Conservation (phyloP, 2,329 filamentous ascomycete genomes). For the Allantophomopsis lycopodina region DNA sequence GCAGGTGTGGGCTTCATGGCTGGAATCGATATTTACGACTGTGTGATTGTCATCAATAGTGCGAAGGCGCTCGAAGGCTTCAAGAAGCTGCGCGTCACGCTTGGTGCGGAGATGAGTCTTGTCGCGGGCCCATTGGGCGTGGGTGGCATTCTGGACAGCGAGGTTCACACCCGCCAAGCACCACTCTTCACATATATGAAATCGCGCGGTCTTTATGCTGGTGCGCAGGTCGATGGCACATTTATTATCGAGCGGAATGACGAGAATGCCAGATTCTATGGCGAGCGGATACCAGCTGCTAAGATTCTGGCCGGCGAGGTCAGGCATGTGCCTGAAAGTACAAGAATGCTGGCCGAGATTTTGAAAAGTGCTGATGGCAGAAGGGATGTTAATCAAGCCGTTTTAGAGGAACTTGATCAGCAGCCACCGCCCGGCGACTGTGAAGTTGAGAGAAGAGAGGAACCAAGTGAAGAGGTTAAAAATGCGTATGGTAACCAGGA, state of each 20-base stretch:
- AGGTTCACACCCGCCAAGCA: constrained; percentile 30
- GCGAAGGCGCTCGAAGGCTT: constrained; percentile 74
- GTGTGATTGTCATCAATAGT: constrained; percentile 84
- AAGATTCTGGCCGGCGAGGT: constrained; percentile 38
- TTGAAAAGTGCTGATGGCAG: constrained; percentile 82
- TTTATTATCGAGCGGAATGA: constrained; percentile 73
- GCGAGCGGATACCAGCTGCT: constrained; percentile 43
- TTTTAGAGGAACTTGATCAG: constrained; percentile 49
- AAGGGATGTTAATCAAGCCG: constrained; percentile 52
- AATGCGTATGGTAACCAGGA: no score
- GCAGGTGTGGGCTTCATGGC: constrained; percentile 79
- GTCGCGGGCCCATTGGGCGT: constrained; percentile 66
- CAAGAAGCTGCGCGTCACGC: constrained; percentile 61
- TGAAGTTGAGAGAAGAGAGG: constrained; percentile 27
- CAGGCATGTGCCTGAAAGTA: constrained; percentile 17
- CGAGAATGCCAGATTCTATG: constrained; percentile 80
- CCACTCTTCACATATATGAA: constrained; percentile 82
- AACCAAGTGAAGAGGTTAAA: no score
- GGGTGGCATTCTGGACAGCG: constrained; percentile 35
- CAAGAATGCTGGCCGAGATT: constrained; percentile 46
- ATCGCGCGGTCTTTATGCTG: constrained; percentile 77
- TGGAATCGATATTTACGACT: constrained; percentile 92
- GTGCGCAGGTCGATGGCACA: constrained; percentile 76
- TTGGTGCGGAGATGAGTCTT: constrained; percentile 70
- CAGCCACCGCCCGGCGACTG: constrained; percentile 67